Evolutionary conservation across 2,329 filamentous ascomycete species (phyloP).

Genomic region (Huntiella decipiens): DNA sequence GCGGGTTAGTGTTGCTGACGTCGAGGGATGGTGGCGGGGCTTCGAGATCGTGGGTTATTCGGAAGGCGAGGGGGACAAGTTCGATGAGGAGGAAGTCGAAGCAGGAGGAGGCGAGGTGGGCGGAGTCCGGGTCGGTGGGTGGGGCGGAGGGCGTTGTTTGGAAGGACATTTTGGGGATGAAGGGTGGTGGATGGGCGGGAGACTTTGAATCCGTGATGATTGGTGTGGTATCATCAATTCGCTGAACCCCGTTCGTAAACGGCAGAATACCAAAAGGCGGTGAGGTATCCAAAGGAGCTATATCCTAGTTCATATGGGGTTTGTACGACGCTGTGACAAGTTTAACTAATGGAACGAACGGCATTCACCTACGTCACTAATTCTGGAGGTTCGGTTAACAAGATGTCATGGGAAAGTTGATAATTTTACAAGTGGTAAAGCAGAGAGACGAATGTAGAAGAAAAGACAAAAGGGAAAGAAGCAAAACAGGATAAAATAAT

Average conservation of each 20-base stretch:
- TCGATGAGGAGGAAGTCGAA: constrained; percentile 93
- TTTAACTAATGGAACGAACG: too few species aligned
- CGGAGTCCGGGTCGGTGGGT: constrained; percentile 52
- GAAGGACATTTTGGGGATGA: constrained; percentile 42
- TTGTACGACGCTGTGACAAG: too few species aligned
- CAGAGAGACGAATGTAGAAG: neutral
- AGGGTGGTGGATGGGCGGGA: neutral
- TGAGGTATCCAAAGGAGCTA: too few species aligned
- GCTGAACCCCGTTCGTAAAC: too few species aligned
- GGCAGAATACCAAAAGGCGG: too few species aligned
- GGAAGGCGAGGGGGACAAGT: constrained; percentile 82
- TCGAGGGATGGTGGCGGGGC: constrained; percentile 21
- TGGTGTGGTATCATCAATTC: too few species aligned
- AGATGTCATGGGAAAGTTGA: too few species aligned
- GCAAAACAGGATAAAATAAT: neutral
- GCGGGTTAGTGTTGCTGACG: constrained; percentile 13
- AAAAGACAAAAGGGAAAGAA: neutral
- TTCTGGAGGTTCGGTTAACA: too few species aligned
- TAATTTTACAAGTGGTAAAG: too few species aligned
- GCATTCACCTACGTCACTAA: too few species aligned
- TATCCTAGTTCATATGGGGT: too few species aligned
- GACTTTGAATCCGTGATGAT: too few species aligned
- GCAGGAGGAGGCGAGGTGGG: constrained; percentile 65
- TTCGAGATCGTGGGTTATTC: constrained; percentile 58
- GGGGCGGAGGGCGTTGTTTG: constrained; percentile 52